Evolutionary conservation across 495 filamentous ascomycete species (phyloP), one percentile per base, ranked within the genome.

Genomic region (Cercophora sp.): DNA sequence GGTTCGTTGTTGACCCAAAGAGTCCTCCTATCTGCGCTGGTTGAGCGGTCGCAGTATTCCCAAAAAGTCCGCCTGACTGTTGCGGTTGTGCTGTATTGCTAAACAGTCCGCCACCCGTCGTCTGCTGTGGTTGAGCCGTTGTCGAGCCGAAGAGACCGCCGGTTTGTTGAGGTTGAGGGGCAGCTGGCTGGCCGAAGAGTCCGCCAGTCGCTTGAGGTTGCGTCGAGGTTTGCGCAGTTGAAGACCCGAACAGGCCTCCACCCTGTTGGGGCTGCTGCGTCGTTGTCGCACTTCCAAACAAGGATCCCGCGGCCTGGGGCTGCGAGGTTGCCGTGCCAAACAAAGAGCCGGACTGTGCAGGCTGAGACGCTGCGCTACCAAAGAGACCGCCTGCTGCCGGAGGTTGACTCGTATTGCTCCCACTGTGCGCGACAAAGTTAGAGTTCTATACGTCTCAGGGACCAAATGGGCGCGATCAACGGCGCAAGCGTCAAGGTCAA

Each of bases 311-410:
- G 25, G 48, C 29, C 23, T 52, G 56, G 13, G 60, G 50, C 36
- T 61, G 58, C 51, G 61, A 55, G 2, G 68, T 63, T 8, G 78
- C 55, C 34, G 65, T 65, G 37, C 78, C 80, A 64, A 85, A 85
- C 47, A 84, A 63, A 31, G 73, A 71, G 24, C 75, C 70, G 8
- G 69, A 55, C 43, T 65, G 66, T 26, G 56, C 52, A 16, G 61
- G 59, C 56, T 66, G 69, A 20, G 57, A 58, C 53, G 58, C 50
- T 25, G 66, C 42, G 45, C 60, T 58, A 37, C 78, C 78, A 56
- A 82, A 82, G 22, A 81, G 61, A 40, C 77, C 63, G 22, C 74
- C 76, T 62, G 71, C 71, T 13, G 62, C 50, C 26, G 73, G 52
- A 43, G 71, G 64, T 55, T 78, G 77, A 32, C 51, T 53, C n/a